Conservation (phyloP, 805 yeast species). For the Saccharomyces jurei region DNA sequence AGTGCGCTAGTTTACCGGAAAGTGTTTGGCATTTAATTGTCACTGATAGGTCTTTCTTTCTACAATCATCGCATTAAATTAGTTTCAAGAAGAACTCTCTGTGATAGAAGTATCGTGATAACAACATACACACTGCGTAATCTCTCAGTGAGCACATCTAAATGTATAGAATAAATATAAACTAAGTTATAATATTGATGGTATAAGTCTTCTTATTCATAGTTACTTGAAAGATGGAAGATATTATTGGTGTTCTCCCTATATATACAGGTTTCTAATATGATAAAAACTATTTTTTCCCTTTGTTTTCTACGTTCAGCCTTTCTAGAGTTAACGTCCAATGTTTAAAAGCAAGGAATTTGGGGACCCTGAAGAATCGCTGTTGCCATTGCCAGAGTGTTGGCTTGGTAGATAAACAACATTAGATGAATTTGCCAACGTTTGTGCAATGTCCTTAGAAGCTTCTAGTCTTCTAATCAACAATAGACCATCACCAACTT, state of each 20-base stretch:
- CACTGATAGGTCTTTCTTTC: neutral
- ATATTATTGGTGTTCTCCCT: neutral
- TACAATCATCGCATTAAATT: neutral
- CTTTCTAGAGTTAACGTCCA: slow-evolving; percentile 44
- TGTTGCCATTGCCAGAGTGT: slow-evolving; percentile 32
- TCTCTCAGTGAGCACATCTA: neutral
- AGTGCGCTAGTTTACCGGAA: slow-evolving; percentile 8
- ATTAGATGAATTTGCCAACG: slow-evolving; percentile 75
- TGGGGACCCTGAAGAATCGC: slow-evolving; percentile 29
- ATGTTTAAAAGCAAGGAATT: slow-evolving; percentile 58
- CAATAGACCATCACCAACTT: slow-evolving; percentile 92
- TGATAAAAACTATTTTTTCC: neutral
- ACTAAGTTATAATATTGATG: neutral
- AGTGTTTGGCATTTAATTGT: neutral
- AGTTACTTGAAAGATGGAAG: neutral
- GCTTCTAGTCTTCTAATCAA: slow-evolving; percentile 94
- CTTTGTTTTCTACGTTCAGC: neutral
- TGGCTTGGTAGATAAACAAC: slow-evolving; percentile 73
- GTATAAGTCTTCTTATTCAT: neutral
- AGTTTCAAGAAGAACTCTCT: neutral
- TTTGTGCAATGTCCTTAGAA: slow-evolving; percentile 86
- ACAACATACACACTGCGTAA: neutral
- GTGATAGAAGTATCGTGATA: neutral
- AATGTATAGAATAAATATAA: neutral
- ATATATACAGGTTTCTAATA: slow-evolving; percentile 1